Evolutionary conservation across 257 asterid species (phyloP).

Genomic region (Gentiana straminea): DNA sequence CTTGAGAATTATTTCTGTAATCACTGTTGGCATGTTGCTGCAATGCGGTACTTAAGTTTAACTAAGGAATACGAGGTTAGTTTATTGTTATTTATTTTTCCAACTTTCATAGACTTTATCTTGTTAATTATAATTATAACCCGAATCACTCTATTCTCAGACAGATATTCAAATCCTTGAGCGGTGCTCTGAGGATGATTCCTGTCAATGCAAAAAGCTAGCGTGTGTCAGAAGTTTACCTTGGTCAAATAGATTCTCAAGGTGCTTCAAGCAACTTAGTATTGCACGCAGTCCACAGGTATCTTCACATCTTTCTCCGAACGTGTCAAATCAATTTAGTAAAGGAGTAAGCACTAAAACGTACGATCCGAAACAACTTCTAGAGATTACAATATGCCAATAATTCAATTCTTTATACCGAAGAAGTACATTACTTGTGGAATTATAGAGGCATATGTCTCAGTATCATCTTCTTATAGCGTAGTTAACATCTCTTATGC

Average conservation of each 20-base stretch:
- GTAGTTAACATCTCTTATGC: background rate
- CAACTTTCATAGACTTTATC: too few species aligned
- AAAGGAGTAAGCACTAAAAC: too few species aligned
- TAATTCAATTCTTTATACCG: too few species aligned
- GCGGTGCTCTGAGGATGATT: conserved; percentile 46
- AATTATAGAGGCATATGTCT: too few species aligned
- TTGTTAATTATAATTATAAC: too few species aligned
- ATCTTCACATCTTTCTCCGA: background rate
- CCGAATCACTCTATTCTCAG: conserved; percentile 28
- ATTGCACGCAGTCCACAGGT: conserved; percentile 77
- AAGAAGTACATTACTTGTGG: too few species aligned
- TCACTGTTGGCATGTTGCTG: conserved; percentile 91
- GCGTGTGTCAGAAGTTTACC: conserved; percentile 51
- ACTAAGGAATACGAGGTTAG: conserved; percentile 45
- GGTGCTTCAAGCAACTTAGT: conserved; percentile 59
- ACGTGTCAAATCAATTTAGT: too few species aligned
- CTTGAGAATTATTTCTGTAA: conserved; percentile 66
- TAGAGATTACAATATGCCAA: too few species aligned
- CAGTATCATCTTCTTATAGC: too few species aligned
- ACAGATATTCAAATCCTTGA: conserved; percentile 42
- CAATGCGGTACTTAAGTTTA: conserved; percentile 41
- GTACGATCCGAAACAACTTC: too few species aligned
- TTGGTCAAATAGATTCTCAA: conserved; percentile 73
- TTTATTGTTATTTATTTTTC: background rate
- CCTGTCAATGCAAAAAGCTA: conserved; percentile 66